phyloP scores from a whole-genome alignment of 495 filamentous ascomycete species.

The Sabuloglossum arenarium region DNA sequence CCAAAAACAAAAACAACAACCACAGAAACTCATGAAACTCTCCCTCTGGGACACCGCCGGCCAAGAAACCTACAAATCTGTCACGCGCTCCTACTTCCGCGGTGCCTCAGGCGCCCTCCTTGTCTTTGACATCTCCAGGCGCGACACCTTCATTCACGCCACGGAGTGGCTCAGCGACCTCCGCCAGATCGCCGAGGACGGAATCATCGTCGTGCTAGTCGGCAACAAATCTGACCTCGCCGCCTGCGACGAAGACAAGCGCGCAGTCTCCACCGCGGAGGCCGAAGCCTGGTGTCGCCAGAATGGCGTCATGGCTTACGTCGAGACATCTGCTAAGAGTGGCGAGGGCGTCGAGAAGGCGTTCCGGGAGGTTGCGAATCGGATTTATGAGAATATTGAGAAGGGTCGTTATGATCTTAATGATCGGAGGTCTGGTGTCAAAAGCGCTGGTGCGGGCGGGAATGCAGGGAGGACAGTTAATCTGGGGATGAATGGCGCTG shows the following conservation, averaged over 20 bases:
- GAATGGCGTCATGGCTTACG: slow-evolving; percentile 72
- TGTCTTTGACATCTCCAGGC: slow-evolving; percentile 83
- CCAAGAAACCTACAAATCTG: slow-evolving; percentile 90
- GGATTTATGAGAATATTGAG: slow-evolving; percentile 90
- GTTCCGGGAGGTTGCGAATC: slow-evolving; percentile 78
- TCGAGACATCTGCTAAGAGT: slow-evolving; percentile 90
- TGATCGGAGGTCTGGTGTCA: slow-evolving; percentile 85
- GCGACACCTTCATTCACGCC: slow-evolving; percentile 64
- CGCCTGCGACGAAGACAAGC: slow-evolving; percentile 19
- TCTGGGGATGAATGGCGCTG: slow-evolving; percentile 33
- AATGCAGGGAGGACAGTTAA: slow-evolving; percentile 29
- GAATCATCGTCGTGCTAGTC: slow-evolving; percentile 82
- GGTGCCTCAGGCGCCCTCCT: slow-evolving; percentile 80
- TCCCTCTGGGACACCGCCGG: slow-evolving; percentile 92
- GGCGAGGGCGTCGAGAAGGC: slow-evolving; percentile 85
- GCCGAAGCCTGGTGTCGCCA: slow-evolving; percentile 69
- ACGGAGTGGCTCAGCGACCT: slow-evolving; percentile 86
- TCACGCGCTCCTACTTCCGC: slow-evolving; percentile 88
- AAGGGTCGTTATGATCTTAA: slow-evolving; percentile 84
- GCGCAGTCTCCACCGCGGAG: slow-evolving; percentile 57
- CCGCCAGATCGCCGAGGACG: slow-evolving; percentile 76
- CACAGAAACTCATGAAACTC: slow-evolving; percentile 50
- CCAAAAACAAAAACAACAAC: slow-evolving; percentile 7
- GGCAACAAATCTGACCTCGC: slow-evolving; percentile 86
- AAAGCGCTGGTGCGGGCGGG: slow-evolving; percentile 39